These are phyloP conservation scores for Cylindrotheca closterium DNA, from an alignment of 108 stramenopile genomes.

Conservation along the genomic window DNA sequence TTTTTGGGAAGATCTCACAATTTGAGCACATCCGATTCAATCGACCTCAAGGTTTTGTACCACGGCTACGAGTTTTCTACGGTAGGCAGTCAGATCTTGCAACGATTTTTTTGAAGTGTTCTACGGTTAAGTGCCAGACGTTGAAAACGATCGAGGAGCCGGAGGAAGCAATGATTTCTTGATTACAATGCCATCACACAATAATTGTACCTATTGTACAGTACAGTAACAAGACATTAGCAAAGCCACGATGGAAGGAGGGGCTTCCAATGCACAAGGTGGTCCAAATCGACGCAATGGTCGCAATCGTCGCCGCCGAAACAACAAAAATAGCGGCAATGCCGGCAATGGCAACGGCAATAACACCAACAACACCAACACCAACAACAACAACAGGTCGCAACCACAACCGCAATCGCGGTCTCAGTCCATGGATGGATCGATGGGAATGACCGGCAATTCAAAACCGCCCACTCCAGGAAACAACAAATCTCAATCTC, in stretches of 20 bases:
- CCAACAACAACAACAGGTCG: background rate
- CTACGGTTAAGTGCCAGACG: too few species aligned
- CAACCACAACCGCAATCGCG: constrained; percentile 12
- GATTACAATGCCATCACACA: too few species aligned
- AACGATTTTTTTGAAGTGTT: too few species aligned
- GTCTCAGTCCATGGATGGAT: background rate
- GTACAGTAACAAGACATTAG: background rate
- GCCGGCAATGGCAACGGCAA: background rate
- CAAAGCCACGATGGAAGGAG: background rate
- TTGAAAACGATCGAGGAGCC: too few species aligned
- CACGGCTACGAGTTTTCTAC: too few species aligned
- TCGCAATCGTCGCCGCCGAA: background rate
- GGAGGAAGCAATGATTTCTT: too few species aligned
- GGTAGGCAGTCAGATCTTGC: too few species aligned
- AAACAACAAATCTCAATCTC: constrained; percentile 35
- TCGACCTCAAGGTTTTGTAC: too few species aligned
- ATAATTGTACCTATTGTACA: too few species aligned
- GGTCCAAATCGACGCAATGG: background rate
- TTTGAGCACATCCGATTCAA: too few species aligned
- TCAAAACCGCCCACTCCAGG: background rate
- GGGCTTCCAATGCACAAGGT: background rate
- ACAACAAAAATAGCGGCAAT: background rate
- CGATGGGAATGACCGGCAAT: background rate
- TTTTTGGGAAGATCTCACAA: too few species aligned
- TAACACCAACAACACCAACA: background rate